phyloP scores from a whole-genome alignment of 2,329 filamentous ascomycete genomes.

The Colletotrichum eremochloae region DNA sequence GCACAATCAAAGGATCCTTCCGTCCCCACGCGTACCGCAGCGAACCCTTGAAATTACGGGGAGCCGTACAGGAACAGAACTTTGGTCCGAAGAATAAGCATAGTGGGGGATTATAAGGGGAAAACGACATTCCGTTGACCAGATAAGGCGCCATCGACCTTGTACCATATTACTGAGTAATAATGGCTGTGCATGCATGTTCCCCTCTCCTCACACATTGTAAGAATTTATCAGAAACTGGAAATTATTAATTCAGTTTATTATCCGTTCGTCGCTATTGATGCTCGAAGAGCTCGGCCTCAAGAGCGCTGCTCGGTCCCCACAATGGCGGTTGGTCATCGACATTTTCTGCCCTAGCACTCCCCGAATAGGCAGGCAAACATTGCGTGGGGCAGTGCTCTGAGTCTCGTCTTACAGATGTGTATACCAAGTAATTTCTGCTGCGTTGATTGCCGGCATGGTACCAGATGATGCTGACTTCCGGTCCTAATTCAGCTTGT shows the following conservation, averaged over 20 bases:
- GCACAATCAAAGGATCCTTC: not conserved
- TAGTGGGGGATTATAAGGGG: not conserved
- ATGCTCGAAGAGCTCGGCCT: not conserved
- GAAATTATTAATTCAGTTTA: not conserved
- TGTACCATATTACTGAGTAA: not conserved
- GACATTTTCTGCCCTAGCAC: not conserved
- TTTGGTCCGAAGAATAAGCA: not conserved
- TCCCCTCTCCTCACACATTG: not conserved
- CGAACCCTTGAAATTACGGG: not conserved
- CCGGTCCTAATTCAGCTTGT: not conserved
- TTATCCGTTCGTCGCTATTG: not conserved
- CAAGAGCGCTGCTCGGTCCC: not conserved
- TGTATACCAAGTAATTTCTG: not conserved
- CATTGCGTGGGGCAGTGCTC: not conserved
- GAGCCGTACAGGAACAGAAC: not conserved
- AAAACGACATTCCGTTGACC: not conserved
- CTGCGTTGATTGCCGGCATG: not conserved
- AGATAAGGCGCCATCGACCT: not conserved
- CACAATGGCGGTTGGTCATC: not conserved
- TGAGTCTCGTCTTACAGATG: not conserved
- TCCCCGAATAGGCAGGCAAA: not conserved
- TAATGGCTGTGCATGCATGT: not conserved
- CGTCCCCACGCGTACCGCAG: not conserved
- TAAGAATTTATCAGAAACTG: not conserved
- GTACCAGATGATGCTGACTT: not conserved